phyloP scores from a whole-genome alignment of 192 early-diverging fungal species.

The Linnemannia schmuckeri region DNA sequence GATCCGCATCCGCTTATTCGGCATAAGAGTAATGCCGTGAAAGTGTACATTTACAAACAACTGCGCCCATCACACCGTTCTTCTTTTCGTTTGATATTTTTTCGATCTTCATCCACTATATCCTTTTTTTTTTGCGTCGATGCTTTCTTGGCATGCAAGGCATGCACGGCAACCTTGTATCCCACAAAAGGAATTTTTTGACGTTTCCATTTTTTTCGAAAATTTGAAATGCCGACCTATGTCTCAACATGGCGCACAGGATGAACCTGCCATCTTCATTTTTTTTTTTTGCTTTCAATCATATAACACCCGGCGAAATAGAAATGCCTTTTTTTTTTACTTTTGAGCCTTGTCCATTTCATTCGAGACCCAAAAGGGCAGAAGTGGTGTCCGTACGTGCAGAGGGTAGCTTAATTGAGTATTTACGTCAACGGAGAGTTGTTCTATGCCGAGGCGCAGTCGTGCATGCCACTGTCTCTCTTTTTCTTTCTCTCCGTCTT shows the following conservation, averaged over 20 bases:
- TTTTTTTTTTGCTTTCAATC: neutral
- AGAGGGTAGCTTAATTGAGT: too few relatives aligned
- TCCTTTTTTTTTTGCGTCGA: too few relatives aligned
- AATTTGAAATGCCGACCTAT: neutral
- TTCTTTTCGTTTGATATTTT: neutral
- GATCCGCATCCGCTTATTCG: neutral
- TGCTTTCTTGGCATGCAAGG: too few relatives aligned
- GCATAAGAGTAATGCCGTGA: neutral
- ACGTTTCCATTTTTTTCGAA: neutral
- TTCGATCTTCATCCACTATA: too few relatives aligned
- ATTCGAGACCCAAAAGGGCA: neutral
- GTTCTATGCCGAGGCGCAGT: constrained; percentile 1
- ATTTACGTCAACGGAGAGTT: neutral
- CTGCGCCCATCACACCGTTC: neutral
- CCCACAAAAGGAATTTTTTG: neutral
- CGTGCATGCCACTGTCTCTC: neutral
- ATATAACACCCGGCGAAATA: neutral
- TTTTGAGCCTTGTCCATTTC: neutral
- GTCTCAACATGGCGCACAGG: too few relatives aligned
- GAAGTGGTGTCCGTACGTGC: neutral
- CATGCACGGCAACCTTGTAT: too few relatives aligned
- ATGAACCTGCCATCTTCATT: too few relatives aligned
- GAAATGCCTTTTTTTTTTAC: neutral
- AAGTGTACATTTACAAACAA: neutral
- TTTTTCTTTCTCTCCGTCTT: neutral